phyloP scores from a whole-genome alignment of 805 yeast species.

The Ogataea allantospora region DNA sequence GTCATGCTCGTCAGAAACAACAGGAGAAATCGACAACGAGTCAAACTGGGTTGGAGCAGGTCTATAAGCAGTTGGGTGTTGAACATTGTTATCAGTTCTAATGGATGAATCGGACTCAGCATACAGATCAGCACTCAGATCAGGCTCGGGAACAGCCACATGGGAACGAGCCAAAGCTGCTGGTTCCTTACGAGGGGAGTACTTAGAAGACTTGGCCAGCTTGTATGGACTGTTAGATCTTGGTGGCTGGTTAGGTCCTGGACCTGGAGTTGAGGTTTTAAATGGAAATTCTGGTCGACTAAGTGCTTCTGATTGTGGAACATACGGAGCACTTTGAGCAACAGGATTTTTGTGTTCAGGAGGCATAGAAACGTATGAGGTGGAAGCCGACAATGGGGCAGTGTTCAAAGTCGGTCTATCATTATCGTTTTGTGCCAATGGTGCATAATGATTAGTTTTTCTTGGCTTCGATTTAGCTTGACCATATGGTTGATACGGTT shows the following conservation, averaged over 20 bases:
- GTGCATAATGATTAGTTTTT: slow-evolving; percentile 14
- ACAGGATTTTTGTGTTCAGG: neutral
- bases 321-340: neutral
- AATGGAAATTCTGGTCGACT: slow-evolving; percentile 3
- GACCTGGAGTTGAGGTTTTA: slow-evolving; percentile 11
- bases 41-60: slow-evolving; percentile 5
- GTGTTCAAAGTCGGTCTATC: slow-evolving; percentile 4
- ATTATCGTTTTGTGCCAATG: neutral
- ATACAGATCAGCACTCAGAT: slow-evolving; percentile 4
- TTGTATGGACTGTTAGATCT: slow-evolving; percentile 1
- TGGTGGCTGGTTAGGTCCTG: neutral
- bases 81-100: slow-evolving; percentile 14
- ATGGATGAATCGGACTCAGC: slow-evolving; percentile 17
- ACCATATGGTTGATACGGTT: slow-evolving; percentile 10
- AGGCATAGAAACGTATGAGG: slow-evolving; percentile 1
- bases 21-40: slow-evolving; percentile 13
- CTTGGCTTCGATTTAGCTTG: slow-evolving; percentile 16
- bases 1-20: slow-evolving; percentile 2
- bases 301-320: no score
- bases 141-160: slow-evolving; percentile 1
- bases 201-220: slow-evolving; percentile 4
- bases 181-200: slow-evolving; percentile 5
- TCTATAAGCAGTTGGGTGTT: slow-evolving; percentile 18
- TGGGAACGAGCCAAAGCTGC: no score
- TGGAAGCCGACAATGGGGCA: slow-evolving; percentile 9